Base-by-base conservation (phyloP, 116 monocot genomes). In the Trichopus zeylanicus region DNA sequence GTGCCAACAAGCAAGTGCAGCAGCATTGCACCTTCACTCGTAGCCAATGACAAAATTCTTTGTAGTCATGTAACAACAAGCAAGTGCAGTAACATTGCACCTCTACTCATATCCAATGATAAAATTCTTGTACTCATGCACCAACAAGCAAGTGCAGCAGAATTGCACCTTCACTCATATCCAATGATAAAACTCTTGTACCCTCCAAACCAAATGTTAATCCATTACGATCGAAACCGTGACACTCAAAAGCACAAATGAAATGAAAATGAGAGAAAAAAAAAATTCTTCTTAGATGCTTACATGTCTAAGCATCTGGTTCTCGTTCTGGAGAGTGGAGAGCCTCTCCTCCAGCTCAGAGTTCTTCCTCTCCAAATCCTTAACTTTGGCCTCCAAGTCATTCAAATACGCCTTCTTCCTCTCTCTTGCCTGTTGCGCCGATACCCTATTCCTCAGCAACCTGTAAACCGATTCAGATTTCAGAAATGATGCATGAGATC, bases 381-480 rank as follows among this genome's bases (percentile, higher is more conserved):
- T 78, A 53, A 71, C 78, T 53, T 55, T 67, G 4, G 49, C 64
- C 62, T 83, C 83, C 6, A 83, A 31, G 12, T 83, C 78, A 31
- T 57, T 74, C 46, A 74, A 26, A 31, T 83, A 83, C n/a, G 60
- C 70, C 53, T 83, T 83, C 74, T 83, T 83, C 48, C 83, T 74
- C 23, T 83, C 83, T 60, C 78, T 74, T 1, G 83, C 83, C 53
- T 83, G 71, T 46, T 83, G 78, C 23, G 83, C 83, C 1, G 83
- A 83, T 46, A 78, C 78, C 58, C 83, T 74, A 59, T 83, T 83
- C 23, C 78, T 66, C 9, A 78, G 67, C 60, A 83, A 70, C 78
- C 82, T 83, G 22, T 24, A 1, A 20, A 49, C 7, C 7, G 21
- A 49, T 49, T 22, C 20, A 21, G 8, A 49, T 24, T 22, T 16